These are phyloP conservation scores for Boletus reticuloceps DNA, from an alignment of 768 basidiomycete genomes.

Conservation along the genomic window DNA sequence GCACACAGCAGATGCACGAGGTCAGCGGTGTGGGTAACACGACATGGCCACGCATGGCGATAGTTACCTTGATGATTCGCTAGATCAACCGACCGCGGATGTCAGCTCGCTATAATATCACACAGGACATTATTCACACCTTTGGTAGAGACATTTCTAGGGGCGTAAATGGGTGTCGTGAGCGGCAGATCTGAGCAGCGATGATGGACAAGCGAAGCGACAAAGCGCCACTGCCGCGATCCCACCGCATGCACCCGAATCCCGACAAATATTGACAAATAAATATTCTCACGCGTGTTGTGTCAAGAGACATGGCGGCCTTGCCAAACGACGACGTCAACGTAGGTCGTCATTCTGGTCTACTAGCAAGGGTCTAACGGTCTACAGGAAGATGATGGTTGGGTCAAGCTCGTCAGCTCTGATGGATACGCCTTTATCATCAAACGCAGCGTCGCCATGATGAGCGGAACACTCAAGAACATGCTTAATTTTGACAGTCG, in stretches of 20 bases:
- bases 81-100: constrained; percentile 21
- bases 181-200: constrained; percentile 7
- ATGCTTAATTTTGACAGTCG: constrained; percentile 75
- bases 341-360: constrained; percentile 11
- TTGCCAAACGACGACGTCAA: constrained; percentile 1
- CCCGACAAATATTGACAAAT: constrained; percentile 7
- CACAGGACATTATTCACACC: constrained; percentile 18
- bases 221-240: background rate
- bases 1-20: constrained; percentile 11
- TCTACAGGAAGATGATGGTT: constrained; percentile 41
- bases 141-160: constrained; percentile 36
- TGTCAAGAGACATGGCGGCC: background rate
- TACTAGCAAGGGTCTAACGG: background rate
- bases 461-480: constrained; percentile 78
- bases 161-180: constrained; percentile 14
- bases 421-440: constrained; percentile 85
- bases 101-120: background rate
- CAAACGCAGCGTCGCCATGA: constrained; percentile 67
- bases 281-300: constrained; percentile 19
- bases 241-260: constrained; percentile 7
- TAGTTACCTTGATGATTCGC: constrained; percentile 52
- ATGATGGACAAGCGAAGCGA: background rate
- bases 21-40: constrained; percentile 21
- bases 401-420: constrained; percentile 72
- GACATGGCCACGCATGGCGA: constrained; percentile 12